These are phyloP conservation scores for Aureobasidium lini DNA, from an alignment of 2,329 filamentous ascomycete species.

Conservation along the genomic window DNA sequence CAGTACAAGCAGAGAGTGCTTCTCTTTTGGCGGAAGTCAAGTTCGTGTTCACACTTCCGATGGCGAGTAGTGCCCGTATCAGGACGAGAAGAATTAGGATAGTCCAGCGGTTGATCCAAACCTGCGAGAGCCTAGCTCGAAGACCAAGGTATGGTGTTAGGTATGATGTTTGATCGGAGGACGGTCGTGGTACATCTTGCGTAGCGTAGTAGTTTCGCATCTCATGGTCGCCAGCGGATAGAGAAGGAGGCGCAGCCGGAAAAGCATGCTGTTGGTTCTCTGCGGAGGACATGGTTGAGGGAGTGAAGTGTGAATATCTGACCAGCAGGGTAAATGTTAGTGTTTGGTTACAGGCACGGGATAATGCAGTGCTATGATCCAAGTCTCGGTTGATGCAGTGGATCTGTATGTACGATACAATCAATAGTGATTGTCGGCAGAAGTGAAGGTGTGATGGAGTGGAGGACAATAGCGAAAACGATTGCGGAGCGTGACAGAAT, in stretches of 20 bases:
- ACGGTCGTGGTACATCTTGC: conserved; percentile 49
- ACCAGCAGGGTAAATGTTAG: conserved; percentile 16
- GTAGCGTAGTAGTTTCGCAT: conserved; percentile 53
- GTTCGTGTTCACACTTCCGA: conserved; percentile 63
- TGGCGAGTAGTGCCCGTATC: conserved; percentile 68
- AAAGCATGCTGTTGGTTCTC: conserved; percentile 48
- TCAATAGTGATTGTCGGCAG: conserved; percentile 1
- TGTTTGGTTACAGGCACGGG: conserved; percentile 1
- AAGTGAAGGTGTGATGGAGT: conserved; percentile 9
- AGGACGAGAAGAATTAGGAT: conserved; percentile 81
- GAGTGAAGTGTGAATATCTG: conserved; percentile 16
- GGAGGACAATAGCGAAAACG: conserved; percentile 12
- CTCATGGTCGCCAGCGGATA: conserved; percentile 55
- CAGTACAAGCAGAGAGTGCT: conserved; percentile 81
- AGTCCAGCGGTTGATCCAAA: conserved; percentile 98
- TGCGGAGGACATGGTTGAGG: conserved; percentile 39
- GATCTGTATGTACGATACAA: not conserved
- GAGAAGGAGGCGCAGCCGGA: conserved; percentile 49
- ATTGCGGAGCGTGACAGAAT: conserved; percentile 19
- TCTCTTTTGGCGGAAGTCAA: conserved; percentile 69
- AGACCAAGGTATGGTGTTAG: conserved; percentile 90
- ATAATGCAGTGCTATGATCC: not conserved
- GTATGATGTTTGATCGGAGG: conserved; percentile 57
- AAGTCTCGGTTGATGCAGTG: not conserved
- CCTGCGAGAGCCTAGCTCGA: conserved; percentile 80